These are phyloP conservation scores for Wickerhamiella kazuoi DNA, from an alignment of 805 yeast genomes.

Conservation along the genomic window DNA sequence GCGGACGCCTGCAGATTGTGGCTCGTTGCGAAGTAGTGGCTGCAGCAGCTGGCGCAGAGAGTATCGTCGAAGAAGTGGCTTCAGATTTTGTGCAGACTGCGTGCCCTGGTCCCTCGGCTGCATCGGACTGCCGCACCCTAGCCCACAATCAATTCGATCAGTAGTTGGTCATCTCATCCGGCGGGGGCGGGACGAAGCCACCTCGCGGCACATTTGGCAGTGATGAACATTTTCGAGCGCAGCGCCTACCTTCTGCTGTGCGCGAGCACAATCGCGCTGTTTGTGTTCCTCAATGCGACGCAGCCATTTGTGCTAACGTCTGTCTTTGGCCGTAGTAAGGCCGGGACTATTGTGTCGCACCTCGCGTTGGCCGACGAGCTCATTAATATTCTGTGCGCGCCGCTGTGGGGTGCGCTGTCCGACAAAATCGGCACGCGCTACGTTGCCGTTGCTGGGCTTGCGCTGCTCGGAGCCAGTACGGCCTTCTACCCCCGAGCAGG, in stretches of 20 bases:
- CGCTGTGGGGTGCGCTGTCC: slow-evolving; percentile 44
- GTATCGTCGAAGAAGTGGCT: too few species aligned
- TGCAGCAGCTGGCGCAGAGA: too few species aligned
- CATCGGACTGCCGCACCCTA: too few species aligned
- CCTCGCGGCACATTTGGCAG: too few species aligned
- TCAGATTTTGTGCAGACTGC: too few species aligned
- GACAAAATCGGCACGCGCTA: slow-evolving; percentile 47
- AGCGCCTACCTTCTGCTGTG: slow-evolving; percentile 22
- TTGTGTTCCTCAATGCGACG: slow-evolving; percentile 28
- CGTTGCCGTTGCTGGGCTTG: slow-evolving; percentile 32
- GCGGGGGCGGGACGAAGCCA: too few species aligned
- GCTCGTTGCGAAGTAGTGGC: too few species aligned
- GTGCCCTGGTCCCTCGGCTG: too few species aligned
- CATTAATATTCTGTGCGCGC: slow-evolving; percentile 34
- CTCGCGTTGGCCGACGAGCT: slow-evolving; percentile 44
- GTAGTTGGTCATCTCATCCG: too few species aligned
- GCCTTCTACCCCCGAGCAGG: slow-evolving; percentile 32
- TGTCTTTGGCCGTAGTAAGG: slow-evolving; percentile 19
- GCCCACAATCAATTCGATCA: too few species aligned
- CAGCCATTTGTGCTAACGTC: slow-evolving; percentile 30
- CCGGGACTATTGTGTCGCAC: slow-evolving; percentile 31
- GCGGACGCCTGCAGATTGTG: too few species aligned
- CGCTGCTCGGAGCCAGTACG: slow-evolving; percentile 31
- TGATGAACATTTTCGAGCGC: not conserved
- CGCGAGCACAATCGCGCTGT: slow-evolving; percentile 25